Conservation (phyloP, 2,329 filamentous ascomycete genomes). For the Apiospora phragmitis region DNA sequence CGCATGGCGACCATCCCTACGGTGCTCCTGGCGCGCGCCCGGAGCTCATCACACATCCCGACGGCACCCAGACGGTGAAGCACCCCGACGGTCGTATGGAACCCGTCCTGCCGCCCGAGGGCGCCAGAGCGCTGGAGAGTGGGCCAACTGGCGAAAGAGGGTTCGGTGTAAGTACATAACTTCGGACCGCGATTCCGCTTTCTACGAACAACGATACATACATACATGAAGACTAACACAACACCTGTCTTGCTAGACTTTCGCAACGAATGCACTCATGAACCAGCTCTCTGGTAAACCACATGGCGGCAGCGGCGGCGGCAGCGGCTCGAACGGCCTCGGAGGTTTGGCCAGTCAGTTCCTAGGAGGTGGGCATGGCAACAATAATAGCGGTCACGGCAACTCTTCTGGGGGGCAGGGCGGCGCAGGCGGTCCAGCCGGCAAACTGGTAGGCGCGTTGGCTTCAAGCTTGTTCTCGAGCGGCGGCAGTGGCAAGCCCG, state of each 20-base stretch:
- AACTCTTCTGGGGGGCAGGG: conserved; percentile 20
- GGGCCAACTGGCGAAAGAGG: conserved; percentile 60
- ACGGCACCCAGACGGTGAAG: conserved; percentile 62
- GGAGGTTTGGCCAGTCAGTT: conserved; percentile 50
- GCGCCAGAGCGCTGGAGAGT: conserved; percentile 46
- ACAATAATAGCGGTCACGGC: conserved; percentile 25
- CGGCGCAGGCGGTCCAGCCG: conserved; percentile 33
- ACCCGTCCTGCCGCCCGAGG: conserved; percentile 53
- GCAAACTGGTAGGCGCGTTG: conserved; percentile 59
- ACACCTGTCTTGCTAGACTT: conserved; percentile 42
- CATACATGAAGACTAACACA: conserved; percentile 21
- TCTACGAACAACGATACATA: conserved; percentile 18
- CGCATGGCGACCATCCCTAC: conserved; percentile 61
- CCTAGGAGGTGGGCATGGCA: conserved; percentile 27
- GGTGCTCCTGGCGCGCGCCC: conserved; percentile 47
- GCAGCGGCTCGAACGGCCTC: conserved; percentile 41
- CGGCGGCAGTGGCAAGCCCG: conserved; percentile 44
- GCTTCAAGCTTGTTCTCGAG: conserved; percentile 55
- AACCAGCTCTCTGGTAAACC: conserved; percentile 45
- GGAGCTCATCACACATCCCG: conserved; percentile 61
- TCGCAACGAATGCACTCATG: conserved; percentile 60
- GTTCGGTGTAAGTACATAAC: conserved; percentile 57
- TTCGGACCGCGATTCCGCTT: conserved; percentile 16
- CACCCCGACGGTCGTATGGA: conserved; percentile 63
- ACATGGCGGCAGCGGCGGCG: conserved; percentile 24